A percentile compares a stretch with the other conserved stretches of the same genome.
phyloP scores from a whole-genome alignment of 257 asterid species.

The Solanum arcanum region DNA sequence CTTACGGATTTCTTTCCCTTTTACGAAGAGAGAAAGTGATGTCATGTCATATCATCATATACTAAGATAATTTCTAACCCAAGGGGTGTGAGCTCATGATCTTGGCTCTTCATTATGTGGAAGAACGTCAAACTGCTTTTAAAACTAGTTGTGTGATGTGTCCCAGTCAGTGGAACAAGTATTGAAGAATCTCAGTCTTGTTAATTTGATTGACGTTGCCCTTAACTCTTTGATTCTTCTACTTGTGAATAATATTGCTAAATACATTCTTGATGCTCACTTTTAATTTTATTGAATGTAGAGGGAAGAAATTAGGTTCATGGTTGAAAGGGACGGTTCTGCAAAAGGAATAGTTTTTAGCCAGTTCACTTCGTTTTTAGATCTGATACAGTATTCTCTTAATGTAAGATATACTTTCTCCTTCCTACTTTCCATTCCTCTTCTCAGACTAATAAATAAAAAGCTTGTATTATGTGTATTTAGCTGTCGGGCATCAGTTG shows the following conservation, averaged over 20 bases:
- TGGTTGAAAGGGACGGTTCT: not conserved
- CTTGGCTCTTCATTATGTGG: not conserved
- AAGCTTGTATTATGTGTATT: not conserved
- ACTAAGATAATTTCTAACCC: not conserved
- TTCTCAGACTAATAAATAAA: not conserved
- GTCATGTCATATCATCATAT: not conserved
- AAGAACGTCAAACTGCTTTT: not conserved
- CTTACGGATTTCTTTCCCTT: constrained; percentile 11
- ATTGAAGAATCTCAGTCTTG: not conserved
- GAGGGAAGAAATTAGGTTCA: too few species aligned
- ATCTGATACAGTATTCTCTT: not conserved
- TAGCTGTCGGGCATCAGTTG: constrained; percentile 62
- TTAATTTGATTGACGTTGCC: not conserved
- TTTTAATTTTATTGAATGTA: too few species aligned
- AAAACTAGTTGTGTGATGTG: not conserved
- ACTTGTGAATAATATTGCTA: not conserved
- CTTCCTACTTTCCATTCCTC: not conserved
- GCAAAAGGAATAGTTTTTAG: not conserved
- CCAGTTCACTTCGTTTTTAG: not conserved
- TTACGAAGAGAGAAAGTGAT: not conserved
- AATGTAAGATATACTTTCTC: not conserved
- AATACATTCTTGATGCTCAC: not conserved
- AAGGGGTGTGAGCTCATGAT: not conserved
- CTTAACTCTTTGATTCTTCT: not conserved
- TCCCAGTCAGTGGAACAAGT: not conserved